Evolutionary conservation across 2,329 filamentous ascomycete genomes (phyloP).

Genomic region (Blastomyces percursus): DNA sequence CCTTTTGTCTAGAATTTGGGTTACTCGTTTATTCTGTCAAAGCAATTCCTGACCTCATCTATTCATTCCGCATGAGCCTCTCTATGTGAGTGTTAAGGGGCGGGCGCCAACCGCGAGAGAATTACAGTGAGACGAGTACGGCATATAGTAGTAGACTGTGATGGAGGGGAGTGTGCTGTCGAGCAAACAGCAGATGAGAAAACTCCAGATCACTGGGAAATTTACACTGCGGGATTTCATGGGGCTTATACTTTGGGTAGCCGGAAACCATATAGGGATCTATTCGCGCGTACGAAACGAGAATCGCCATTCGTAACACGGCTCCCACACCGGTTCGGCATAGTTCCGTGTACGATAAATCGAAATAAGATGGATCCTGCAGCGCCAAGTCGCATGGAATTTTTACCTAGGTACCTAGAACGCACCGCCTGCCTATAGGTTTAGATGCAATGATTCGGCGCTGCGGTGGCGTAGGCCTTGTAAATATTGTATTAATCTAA

Average conservation of each 20-base stretch:
- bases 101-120: conserved; percentile 23
- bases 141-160: conserved; percentile 40
- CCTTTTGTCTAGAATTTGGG: no score
- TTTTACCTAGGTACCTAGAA: no score
- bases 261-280: conserved; percentile 33
- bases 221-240: conserved; percentile 36
- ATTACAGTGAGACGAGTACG: conserved; percentile 25
- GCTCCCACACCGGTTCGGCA: conserved; percentile 15
- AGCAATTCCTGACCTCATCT: conserved; percentile 29
- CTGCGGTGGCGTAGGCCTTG: no score
- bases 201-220: conserved; percentile 25
- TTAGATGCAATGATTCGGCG: no score
- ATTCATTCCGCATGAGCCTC: conserved; percentile 16
- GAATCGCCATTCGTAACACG: conserved; percentile 16
- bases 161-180: conserved; percentile 30
- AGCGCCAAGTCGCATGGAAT: no score
- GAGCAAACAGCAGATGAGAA: conserved; percentile 32
- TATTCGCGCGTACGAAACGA: background rate
- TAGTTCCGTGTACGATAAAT: conserved; percentile 22
- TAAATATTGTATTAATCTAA: no score
- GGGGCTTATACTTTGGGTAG: conserved; percentile 28
- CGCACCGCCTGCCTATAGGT: no score
- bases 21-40: background rate
- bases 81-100: conserved; percentile 23
- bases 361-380: conserved; percentile 9